Base-by-base conservation (phyloP, 2,329 filamentous ascomycete species). In the Lachnellula cervina region DNA sequence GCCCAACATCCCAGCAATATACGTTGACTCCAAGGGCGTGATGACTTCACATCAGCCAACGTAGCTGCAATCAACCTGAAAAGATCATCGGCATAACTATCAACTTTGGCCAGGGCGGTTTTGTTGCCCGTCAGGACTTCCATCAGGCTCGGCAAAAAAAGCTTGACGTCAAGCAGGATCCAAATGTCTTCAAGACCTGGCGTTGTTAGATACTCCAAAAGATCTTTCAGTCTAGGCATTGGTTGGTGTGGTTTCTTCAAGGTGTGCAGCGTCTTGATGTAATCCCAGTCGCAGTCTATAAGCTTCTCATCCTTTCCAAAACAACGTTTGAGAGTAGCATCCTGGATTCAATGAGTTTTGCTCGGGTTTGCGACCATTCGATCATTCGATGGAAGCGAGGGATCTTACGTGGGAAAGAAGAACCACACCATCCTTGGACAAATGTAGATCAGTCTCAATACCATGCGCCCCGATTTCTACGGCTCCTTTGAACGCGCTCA, bases 161-260 rank as follows among this genome's bases (percentile, higher is more conserved):
- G 86, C 77, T 97, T 97, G 70, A 97, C 89, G 69, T 97, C 93
- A 3, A 97, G 76, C 59, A 97, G 71, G 5, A 94, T 65, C 92
- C 92, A 96, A 9, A 93, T 77, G 44, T 86, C 71, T 65, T 89
- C 82, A 40, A 80, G 70, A 0, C 78, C 86, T 0, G 85, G 85
- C 61, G 81, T 75, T 0, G 81, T 77, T 51, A 97, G 71, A 67
- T 87, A 93, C 56, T 82, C 77, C 8, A 97, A 75, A 52, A 97
- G 73, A 66, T 97, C 92, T 21, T 72, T 65, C 13, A 97, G 75
- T 32, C 87, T 78, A 4, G 91, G 84, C 83, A 97, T 86, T 1
- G 79, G 76, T 69, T 89, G 80, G 54, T 83, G 79, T 8, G 90
- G 90, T 59, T 81, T 79, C 54, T 80, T 77, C 6, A 87, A 58